These are phyloP conservation scores for Carex arenaria DNA, from an alignment of 202 grass and related monocot genomes.

Conservation along the genomic window DNA sequence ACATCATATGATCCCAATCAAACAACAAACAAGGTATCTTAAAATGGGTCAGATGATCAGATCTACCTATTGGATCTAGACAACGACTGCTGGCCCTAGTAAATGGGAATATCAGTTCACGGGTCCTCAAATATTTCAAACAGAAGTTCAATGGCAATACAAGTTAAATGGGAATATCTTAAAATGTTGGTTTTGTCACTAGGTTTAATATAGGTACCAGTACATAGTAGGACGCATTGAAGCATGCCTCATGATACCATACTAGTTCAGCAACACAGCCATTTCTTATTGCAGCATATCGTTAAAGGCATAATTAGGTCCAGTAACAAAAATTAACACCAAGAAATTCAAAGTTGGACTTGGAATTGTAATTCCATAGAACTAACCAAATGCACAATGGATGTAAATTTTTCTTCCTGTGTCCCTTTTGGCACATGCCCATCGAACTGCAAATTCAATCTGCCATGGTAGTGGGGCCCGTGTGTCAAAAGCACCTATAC, in stretches of 20 bases:
- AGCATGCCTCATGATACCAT: not conserved
- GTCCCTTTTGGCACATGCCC: conserved; percentile 68
- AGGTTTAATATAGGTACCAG: not conserved
- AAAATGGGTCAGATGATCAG: not conserved
- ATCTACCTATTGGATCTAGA: not conserved
- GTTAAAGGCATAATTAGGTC: not conserved
- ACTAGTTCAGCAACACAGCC: not conserved
- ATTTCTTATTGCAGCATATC: not conserved
- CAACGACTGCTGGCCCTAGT: not conserved
- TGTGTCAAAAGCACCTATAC: conserved; percentile 68
- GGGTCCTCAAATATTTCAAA: not conserved
- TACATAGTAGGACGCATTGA: not conserved
- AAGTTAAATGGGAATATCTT: too few relatives aligned
- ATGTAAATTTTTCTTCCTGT: conserved; percentile 66
- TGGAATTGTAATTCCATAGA: not conserved
- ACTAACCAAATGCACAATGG: conserved; percentile 89
- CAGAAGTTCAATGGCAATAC: not conserved
- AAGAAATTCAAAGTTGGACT: conserved; percentile 1
- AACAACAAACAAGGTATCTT: not conserved
- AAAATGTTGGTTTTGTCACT: not conserved
- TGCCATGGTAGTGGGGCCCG: conserved; percentile 47
- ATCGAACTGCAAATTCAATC: conserved; percentile 63
- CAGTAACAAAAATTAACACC: not conserved
- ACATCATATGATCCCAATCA: not conserved
- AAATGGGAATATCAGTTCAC: not conserved